Evolutionary conservation across 331 rosid genomes (phyloP), one percentile per base, ranked within the genome.

Genomic region (Quercus lobata): DNA sequence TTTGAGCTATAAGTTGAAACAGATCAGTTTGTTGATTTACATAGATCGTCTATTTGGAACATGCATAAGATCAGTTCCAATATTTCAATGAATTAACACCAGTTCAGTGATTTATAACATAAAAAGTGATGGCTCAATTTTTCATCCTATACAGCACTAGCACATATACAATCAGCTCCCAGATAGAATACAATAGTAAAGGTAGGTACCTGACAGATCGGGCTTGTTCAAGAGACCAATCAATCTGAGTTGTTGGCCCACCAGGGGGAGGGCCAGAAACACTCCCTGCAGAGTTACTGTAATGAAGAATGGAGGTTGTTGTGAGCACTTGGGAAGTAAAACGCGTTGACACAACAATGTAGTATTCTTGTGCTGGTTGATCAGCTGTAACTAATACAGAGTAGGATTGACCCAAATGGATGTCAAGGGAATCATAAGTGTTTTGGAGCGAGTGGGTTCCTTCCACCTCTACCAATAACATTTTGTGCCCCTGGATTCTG

Each of bases 201-300:
- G 76, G 9, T 19, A 16, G 68, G 29, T 81, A 93, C 97, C 98
- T 90, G 60, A 91, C 37, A 8, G 98, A 91, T 30, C 98, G 91
- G 7, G 94, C 90, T 79, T 93, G 98, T 52, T 93, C 90, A 41
- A 93, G 86, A 22, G 98, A 93, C 97, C 97, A 93, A 69, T 91
- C 97, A 24, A 91, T 81, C 77, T 93, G 87, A 81, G 54, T 77
- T 22, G 92, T 90, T 56, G 92, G 97, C 41, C 97, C 98, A 56
- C 83, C 91, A 7, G 97, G 96, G 14, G 87, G 81, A 83, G 90
- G 87, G 65, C 92, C 90, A 71, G 91, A 76, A 71, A 83, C 91
- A 68, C 89, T 57, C 57, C 84, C 80, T 27, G 74, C 88, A 0
- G 96, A 90, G 87, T 91, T 90, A 56, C 91, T 85, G 79, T 93